Evolutionary conservation across 208 protist genomes (phyloP), one percentile per base, ranked within the genome.

Genomic region (Herpetomonas samuelpessoai): DNA sequence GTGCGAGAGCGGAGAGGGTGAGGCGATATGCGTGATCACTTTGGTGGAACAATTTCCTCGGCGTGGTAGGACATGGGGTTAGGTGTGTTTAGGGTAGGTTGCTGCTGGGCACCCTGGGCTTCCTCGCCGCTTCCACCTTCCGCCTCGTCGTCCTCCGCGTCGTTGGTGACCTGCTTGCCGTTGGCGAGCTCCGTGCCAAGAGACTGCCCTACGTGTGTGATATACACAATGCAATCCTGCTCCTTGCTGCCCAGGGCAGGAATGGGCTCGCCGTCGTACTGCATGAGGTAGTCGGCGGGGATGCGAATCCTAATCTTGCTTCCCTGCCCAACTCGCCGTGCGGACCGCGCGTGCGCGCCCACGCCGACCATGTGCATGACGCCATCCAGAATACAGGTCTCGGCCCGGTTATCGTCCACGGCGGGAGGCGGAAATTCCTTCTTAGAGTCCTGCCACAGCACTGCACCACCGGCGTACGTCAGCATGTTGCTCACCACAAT

Each of bases 181-280:
- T 48, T 22, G 4, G 19, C 4, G 45, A 67, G 26, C 19, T 27
- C 44, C 57, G 47, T 75, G 19, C 62, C 76, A 22, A 82, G 47
- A n/a, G 76, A 82, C 44, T 71, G 69, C 7, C 49, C 24, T 4
- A 71, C 52, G 68, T 74, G 65, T 21, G 61, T 26, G 46, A 82
- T 78, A 18, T 63, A 44, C 1, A 78, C 50, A 21, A 65, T 61
- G 16, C 68, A 52, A 25, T 70, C 62, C 35, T 72, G 46, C 14
- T 71, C 60, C 22, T 57, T 41, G 24, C 45, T 58, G 12, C 76
- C 76, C 25, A 66, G 57, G 3, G 66, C 56, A 26, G 57, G 46
- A 35, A 87, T 74, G 1, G 81, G 76, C 61, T 87, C 81, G 7
- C 81, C 81, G 35, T 87, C 81, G 64, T 78, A 81, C 71, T 87